phyloP scores from a whole-genome alignment of 495 filamentous ascomycete genomes.

The Penicillium longicatenatum region DNA sequence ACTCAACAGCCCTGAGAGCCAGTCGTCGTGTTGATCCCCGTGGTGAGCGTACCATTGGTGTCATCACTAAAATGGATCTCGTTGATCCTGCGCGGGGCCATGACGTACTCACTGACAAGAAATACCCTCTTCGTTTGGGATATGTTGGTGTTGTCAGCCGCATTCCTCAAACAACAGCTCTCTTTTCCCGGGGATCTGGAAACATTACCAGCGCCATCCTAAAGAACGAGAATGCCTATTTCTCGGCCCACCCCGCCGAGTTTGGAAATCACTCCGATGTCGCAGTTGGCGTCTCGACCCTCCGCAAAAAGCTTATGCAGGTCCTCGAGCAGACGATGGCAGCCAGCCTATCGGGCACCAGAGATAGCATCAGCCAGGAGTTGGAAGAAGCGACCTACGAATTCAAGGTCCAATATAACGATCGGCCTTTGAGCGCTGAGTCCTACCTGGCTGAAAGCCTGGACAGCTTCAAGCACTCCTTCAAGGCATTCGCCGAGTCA shows the following conservation, averaged over 20 bases:
- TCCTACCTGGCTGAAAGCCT: slow-evolving; percentile 94
- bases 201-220: slow-evolving; percentile 81
- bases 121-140: slow-evolving; percentile 93
- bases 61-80: slow-evolving; percentile 99
- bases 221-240: slow-evolving; percentile 87
- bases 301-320: slow-evolving; percentile 95
- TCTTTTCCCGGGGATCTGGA: slow-evolving; percentile 82
- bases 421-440: slow-evolving; percentile 89
- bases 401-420: slow-evolving; percentile 99
- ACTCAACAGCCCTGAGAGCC: slow-evolving; percentile 89
- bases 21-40: slow-evolving; percentile 91
- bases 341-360: slow-evolving; percentile 79
- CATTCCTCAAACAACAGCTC: slow-evolving; percentile 68
- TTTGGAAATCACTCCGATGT: slow-evolving; percentile 73
- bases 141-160: slow-evolving; percentile 95
- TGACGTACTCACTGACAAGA: slow-evolving; percentile 78
- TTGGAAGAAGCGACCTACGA: slow-evolving; percentile 97
- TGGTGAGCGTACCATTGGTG: slow-evolving; percentile 94
- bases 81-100: slow-evolving; percentile 81
- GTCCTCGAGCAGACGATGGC: slow-evolving; percentile 98
- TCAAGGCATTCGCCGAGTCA: slow-evolving; percentile 85
- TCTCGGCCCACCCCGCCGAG: slow-evolving; percentile 78
- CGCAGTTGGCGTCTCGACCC: slow-evolving; percentile 76
- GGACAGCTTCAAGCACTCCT: slow-evolving; percentile 96
- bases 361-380: slow-evolving; percentile 90